Base-by-base conservation (phyloP, 441 rosid species). In the Hypseocharis bilobata region DNA sequence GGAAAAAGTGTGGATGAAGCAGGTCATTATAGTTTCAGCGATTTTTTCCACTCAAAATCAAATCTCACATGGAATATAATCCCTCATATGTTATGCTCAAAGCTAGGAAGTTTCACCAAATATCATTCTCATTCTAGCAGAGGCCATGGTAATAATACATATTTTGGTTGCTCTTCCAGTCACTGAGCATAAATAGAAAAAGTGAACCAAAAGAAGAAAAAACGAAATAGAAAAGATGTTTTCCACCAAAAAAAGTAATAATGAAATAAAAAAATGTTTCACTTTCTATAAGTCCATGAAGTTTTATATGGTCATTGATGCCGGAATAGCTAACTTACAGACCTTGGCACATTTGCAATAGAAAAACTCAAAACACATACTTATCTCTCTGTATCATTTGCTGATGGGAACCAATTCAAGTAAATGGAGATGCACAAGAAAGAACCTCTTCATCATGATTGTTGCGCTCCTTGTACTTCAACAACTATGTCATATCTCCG, bases 381-480 rank as follows among this genome's bases (percentile, higher is more conserved):
- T 30, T 1, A 22, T 4, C 10, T 4, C 36, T 49, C 44, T 34
- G 26, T 16, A 26, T 26, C 29, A 19, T 11, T 19, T 6, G 30
- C 22, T 17, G 49, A 75, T 72, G 74, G 70, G 44, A 47, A 61
- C 20, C 36, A 34, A 60, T 16, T 34, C 32, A 6, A 56, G 54
- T n/a, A 61, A 51, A n/a, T 28, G 47, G 13, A 51, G 36, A 44
- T 22, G 10, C 42, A 2, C 62, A 52, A 25, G n/a, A n/a, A 58
- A 64, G 49, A 59, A 4, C 14, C 62, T 52, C 67, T 8, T n/a
- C n/a, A n/a, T n/a, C n/a, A n/a, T n/a, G n/a, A n/a, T 65, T 52
- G 51, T 78, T 44, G 67, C 62, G 26, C 17, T 74, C 28, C 1
- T 66, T 42, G 19, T 69, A 25, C 62, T 67, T 16, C 80, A 67